These are phyloP conservation scores for Lachnellula cervina DNA, from an alignment of 2,329 filamentous ascomycete genomes.

Conservation along the genomic window DNA sequence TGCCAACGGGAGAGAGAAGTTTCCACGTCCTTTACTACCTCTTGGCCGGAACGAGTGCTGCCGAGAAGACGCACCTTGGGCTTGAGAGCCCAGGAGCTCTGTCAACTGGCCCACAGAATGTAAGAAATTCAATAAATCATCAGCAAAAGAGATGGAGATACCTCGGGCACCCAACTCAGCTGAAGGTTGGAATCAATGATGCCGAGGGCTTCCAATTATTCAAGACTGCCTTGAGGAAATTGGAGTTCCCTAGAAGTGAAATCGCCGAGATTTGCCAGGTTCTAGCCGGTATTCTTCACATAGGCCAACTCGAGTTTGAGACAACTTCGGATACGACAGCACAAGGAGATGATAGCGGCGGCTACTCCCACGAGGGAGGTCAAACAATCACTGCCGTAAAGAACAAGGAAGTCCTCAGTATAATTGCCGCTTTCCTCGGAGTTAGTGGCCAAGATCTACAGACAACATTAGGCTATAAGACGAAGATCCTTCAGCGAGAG, in stretches of 20 bases:
- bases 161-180: constrained; percentile 89
- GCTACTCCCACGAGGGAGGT: constrained; percentile 91
- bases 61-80: constrained; percentile 82
- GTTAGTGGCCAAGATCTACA: constrained; percentile 78
- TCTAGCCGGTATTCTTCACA: constrained; percentile 89
- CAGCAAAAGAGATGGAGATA: constrained; percentile 88
- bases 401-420: constrained; percentile 84
- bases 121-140: constrained; percentile 41
- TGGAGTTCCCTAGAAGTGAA: constrained; percentile 88
- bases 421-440: constrained; percentile 91
- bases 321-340: constrained; percentile 74
- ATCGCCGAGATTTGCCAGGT: constrained; percentile 97
- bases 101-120: constrained; percentile 40
- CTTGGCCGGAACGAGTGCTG: constrained; percentile 81
- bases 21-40: constrained; percentile 97
- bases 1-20: constrained; percentile 92
- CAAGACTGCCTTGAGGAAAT: constrained; percentile 88
- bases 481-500: constrained; percentile 92
- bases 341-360: constrained; percentile 84
- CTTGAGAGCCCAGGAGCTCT: constrained; percentile 40
- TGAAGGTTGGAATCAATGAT: constrained; percentile 97
- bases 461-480: constrained; percentile 87
- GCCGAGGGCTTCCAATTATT: constrained; percentile 94
- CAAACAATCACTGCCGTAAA: constrained; percentile 81
- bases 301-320: constrained; percentile 93